phyloP scores from a whole-genome alignment of 2,329 filamentous ascomycete species.

The Rutstroemia sp. region DNA sequence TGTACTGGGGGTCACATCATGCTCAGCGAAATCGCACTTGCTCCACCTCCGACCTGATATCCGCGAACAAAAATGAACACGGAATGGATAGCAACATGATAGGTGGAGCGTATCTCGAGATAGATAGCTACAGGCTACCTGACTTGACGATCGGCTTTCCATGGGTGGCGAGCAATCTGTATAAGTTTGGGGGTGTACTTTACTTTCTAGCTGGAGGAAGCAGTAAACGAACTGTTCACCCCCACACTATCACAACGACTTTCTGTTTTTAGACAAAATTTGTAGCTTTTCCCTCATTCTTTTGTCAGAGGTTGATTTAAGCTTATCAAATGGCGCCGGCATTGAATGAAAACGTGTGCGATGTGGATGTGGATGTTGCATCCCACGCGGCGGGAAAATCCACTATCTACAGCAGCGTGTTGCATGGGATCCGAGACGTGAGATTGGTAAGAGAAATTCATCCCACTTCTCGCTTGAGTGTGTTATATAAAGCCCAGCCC shows the following conservation, averaged over 20 bases:
- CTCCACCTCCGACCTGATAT: background rate
- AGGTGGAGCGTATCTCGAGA: conserved; percentile 1
- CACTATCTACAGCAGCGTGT: conserved; percentile 44
- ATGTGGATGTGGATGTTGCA: conserved; percentile 5
- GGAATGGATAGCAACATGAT: conserved; percentile 5
- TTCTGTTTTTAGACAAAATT: conserved; percentile 2
- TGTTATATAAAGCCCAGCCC: background rate
- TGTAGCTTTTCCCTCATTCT: conserved; percentile 5
- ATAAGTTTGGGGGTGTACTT: conserved; percentile 12
- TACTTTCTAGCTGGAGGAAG: background rate
- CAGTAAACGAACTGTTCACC: conserved; percentile 2
- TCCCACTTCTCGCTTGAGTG: background rate
- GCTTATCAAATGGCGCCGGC: conserved; percentile 19
- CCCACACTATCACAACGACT: conserved; percentile 13
- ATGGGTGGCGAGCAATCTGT: conserved; percentile 1
- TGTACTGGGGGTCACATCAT: background rate
- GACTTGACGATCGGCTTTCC: conserved; percentile 11
- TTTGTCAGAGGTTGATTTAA: conserved; percentile 7
- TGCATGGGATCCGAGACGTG: conserved; percentile 50
- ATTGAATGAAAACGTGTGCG: background rate
- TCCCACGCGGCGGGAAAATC: conserved; percentile 11
- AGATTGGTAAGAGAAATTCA: conserved; percentile 41
- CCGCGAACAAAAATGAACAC: background rate
- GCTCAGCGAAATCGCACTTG: background rate
- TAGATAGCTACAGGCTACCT: conserved; percentile 18